Evolutionary conservation across 2,329 filamentous ascomycete genomes (phyloP).

Genomic region (Keithomyces neogunnii): DNA sequence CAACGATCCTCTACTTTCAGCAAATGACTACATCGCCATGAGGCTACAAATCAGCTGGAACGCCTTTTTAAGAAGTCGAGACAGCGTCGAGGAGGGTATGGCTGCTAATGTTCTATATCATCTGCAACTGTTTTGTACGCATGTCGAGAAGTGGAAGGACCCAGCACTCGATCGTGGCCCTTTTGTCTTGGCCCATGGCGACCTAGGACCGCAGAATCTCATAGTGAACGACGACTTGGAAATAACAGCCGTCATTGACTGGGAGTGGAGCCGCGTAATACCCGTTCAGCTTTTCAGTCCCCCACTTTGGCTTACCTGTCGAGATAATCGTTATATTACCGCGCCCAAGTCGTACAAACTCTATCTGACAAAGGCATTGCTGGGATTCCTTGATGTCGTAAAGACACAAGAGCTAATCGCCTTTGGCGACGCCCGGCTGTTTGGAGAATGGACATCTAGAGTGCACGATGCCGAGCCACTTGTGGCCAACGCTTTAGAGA

Average conservation of each 20-base stretch:
- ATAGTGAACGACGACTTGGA: background rate
- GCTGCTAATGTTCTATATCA: conserved; percentile 8
- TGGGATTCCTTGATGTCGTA: background rate
- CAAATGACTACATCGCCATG: conserved; percentile 8
- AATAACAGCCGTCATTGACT: background rate
- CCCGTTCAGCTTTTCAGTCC: background rate
- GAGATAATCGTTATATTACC: background rate
- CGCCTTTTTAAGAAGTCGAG: conserved; percentile 5
- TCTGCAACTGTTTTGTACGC: conserved; percentile 7
- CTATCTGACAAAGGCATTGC: background rate
- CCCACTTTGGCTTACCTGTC: background rate
- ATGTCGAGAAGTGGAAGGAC: background rate
- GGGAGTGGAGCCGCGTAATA: background rate
- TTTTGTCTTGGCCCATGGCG: background rate
- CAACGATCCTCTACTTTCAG: conserved; percentile 1
- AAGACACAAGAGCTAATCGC: background rate
- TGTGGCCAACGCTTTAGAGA: conserved; percentile 1
- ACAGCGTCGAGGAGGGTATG: conserved; percentile 4
- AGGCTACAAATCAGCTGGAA: conserved; percentile 6
- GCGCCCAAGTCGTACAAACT: background rate
- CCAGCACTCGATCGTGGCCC: background rate
- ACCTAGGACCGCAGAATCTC: background rate
- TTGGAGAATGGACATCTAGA: background rate
- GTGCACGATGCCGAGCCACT: background rate
- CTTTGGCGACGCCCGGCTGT: background rate